Evolutionary conservation across 352 stramenopile species (phyloP).

Genomic region (Phytophthora citrophthora): DNA sequence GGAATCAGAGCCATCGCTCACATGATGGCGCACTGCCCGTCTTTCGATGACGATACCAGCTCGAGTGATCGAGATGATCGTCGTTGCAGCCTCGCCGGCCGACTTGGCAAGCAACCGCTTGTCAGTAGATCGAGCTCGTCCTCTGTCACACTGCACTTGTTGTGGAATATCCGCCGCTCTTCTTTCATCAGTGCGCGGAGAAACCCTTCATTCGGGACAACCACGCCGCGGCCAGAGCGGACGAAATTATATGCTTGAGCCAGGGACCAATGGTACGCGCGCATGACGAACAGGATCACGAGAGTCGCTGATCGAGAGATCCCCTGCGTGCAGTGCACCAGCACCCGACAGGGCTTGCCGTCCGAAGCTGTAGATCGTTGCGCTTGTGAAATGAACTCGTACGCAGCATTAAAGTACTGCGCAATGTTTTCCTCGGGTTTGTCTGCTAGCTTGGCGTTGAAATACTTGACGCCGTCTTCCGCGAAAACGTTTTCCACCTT

Average conservation of each 20-base stretch:
- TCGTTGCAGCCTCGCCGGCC: conserved; percentile 23
- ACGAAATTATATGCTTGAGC: conserved; percentile 69
- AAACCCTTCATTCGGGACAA: conserved; percentile 74
- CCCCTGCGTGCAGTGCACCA: conserved; percentile 79
- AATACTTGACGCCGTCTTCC: conserved; percentile 54
- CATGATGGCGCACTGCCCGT: conserved; percentile 33
- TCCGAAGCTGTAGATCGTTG: conserved; percentile 13
- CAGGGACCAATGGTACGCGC: conserved; percentile 56
- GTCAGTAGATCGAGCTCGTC: conserved; percentile 64
- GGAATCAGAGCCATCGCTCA: conserved; percentile 2
- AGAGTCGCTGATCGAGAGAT: conserved; percentile 76
- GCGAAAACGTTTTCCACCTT: conserved; percentile 68
- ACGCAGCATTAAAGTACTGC: conserved; percentile 52
- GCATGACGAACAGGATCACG: conserved; percentile 78
- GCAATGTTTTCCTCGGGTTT: conserved; percentile 50
- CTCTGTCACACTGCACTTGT: conserved; percentile 52
- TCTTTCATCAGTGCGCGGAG: conserved; percentile 53
- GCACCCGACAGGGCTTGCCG: conserved; percentile 43
- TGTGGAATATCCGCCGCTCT: conserved; percentile 52
- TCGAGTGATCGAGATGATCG: conserved; percentile 5
- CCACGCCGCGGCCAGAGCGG: conserved; percentile 49
- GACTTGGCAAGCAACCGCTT: conserved; percentile 39
- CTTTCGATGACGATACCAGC: conserved; percentile 6
- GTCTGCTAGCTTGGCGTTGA: conserved; percentile 68
- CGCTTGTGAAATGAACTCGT: conserved; percentile 53